These are phyloP conservation scores for Talaromyces atroroseus DNA, from an alignment of 2,329 filamentous ascomycete genomes.

Conservation along the genomic window DNA sequence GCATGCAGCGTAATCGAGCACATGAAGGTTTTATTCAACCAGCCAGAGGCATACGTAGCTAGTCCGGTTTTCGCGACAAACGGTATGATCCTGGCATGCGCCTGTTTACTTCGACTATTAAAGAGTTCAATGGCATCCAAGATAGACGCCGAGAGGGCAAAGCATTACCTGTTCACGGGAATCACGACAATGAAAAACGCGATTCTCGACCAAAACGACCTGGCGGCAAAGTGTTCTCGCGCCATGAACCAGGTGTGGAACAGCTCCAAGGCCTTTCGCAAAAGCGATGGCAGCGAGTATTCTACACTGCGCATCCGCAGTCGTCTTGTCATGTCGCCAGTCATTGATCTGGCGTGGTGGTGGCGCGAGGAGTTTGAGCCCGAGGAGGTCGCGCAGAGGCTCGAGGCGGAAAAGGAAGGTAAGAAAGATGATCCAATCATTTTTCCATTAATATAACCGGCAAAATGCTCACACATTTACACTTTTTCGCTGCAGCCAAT, in stretches of 20 bases:
- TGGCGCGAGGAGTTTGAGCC: conserved; percentile 39
- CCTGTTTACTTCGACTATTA: conserved; percentile 33
- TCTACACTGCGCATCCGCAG: conserved; percentile 35
- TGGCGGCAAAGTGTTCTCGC: conserved; percentile 27
- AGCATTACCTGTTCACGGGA: conserved; percentile 28
- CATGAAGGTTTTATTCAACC: conserved; percentile 21
- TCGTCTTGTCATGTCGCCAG: conserved; percentile 31
- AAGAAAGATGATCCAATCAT: conserved; percentile 4
- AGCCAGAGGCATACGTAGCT: conserved; percentile 19
- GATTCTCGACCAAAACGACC: conserved; percentile 32
- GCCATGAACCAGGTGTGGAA: conserved; percentile 37
- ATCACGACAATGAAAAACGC: conserved; percentile 37
- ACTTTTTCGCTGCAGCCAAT: background rate
- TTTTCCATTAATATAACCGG: too few relatives aligned
- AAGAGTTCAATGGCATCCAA: conserved; percentile 28
- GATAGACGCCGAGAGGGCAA: conserved; percentile 31
- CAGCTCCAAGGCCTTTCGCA: conserved; percentile 37
- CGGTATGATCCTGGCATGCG: conserved; percentile 27
- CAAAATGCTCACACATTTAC: background rate
- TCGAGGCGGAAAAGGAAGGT: conserved; percentile 16
- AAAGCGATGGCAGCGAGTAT: conserved; percentile 31
- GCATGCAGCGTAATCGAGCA: conserved; percentile 29
- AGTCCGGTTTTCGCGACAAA: conserved; percentile 26
- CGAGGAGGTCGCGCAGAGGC: conserved; percentile 8
- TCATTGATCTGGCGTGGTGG: conserved; percentile 39